Evolutionary conservation across 2,329 filamentous ascomycete species (phyloP).

Genomic region (Ascochyta fabae): DNA sequence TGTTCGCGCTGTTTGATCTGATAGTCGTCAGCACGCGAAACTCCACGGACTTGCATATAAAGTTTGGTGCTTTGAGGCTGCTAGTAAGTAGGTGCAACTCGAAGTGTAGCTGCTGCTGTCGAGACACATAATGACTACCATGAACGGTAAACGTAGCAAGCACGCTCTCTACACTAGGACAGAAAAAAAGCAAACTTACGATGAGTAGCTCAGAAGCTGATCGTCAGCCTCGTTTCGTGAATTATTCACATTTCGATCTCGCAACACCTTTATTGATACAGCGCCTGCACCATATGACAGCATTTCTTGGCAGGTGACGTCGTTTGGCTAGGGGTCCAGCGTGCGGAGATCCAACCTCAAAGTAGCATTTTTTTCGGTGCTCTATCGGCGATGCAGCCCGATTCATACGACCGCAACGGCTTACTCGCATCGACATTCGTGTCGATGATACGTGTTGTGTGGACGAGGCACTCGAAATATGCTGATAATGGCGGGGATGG

Average conservation of each 20-base stretch:
- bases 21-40: not conserved
- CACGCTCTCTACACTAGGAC: not conserved
- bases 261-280: constrained; percentile 18
- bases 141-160: not conserved
- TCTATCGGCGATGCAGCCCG: constrained; percentile 25
- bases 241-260: constrained; percentile 4
- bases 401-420: constrained; percentile 6
- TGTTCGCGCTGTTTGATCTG: constrained; percentile 18
- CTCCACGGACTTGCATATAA: not conserved
- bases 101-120: not conserved
- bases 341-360: constrained; percentile 14
- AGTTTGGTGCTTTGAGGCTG: not conserved
- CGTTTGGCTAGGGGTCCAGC: constrained; percentile 25
- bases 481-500: not conserved
- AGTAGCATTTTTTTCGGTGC: constrained; percentile 13
- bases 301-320: constrained; percentile 39
- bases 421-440: not conserved
- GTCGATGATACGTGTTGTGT: constrained; percentile 6
- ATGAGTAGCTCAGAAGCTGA: not conserved
- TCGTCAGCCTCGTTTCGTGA: constrained; percentile 1
- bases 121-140: not conserved
- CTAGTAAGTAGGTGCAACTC: not conserved
- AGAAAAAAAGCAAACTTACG: not conserved
- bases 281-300: constrained; percentile 25
- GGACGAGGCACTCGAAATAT: not conserved